Conservation (phyloP, 176 grass and related monocot genomes). For the Miscanthus lutarioriparius region DNA sequence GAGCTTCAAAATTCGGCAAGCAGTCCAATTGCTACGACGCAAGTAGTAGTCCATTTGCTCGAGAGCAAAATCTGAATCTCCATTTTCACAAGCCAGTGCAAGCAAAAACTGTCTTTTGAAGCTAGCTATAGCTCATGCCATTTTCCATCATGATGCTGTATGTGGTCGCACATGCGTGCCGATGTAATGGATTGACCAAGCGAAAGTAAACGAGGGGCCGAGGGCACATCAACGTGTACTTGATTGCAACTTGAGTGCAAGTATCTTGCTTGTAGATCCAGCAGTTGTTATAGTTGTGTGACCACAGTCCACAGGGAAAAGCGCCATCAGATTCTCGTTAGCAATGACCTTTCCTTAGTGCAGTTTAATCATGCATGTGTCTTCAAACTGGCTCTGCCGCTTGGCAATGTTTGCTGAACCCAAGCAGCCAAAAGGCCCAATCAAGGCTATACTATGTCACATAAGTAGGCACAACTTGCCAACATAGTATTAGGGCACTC, state of each 20-base stretch:
- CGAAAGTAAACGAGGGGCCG: constrained; percentile 16
- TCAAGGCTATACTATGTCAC: not conserved
- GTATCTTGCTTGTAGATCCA: constrained; percentile 31
- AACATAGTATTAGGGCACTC: not conserved
- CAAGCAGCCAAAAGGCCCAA: not conserved
- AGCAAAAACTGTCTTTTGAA: not conserved
- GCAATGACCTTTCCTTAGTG: not conserved
- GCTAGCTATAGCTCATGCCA: not conserved
- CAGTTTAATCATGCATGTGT: not conserved
- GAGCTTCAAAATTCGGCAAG: not conserved
- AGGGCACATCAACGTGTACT: constrained; percentile 27
- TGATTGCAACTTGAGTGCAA: constrained; percentile 35
- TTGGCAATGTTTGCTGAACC: not conserved
- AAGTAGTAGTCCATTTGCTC: too few relatives aligned
- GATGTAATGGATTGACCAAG: constrained; percentile 29
- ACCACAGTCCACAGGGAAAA: not conserved
- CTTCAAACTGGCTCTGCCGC: not conserved
- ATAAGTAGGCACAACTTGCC: not conserved
- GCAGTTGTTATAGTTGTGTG: not conserved
- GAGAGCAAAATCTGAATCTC: not conserved
- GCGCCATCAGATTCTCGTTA: not conserved
- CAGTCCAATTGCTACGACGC: not conserved
- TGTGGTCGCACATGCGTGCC: constrained; percentile 19
- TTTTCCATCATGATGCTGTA: constrained; percentile 13
- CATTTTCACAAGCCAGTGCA: not conserved